Conservation (phyloP, 768 basidiomycete genomes). For the Tricholoma sp. region DNA sequence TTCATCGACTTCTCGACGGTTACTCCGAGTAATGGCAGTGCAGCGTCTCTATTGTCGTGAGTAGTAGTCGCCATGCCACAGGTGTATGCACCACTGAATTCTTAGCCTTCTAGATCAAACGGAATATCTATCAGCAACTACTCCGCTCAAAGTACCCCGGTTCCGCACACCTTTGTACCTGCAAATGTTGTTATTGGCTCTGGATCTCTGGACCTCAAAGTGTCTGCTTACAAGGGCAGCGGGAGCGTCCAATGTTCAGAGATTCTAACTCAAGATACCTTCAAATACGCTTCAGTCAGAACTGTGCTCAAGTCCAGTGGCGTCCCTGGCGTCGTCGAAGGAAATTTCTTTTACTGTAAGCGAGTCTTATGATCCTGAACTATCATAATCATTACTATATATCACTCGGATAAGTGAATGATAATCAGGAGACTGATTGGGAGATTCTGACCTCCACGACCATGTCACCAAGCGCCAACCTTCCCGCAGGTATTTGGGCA, state of each 20-base stretch:
- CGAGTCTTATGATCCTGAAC: background rate
- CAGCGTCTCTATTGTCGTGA: slow-evolving; percentile 20
- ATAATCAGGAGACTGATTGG: slow-evolving; percentile 19
- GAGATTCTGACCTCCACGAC: slow-evolving; percentile 32
- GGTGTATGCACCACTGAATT: background rate
- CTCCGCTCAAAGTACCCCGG: slow-evolving; percentile 11
- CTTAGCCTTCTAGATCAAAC: slow-evolving; percentile 10
- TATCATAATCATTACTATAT: background rate
- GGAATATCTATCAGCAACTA: slow-evolving; percentile 27
- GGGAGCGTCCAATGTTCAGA: slow-evolving; percentile 25
- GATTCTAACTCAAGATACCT: slow-evolving; percentile 21
- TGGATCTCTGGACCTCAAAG: slow-evolving; percentile 28
- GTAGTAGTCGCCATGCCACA: background rate
- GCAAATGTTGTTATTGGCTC: slow-evolving; percentile 25
- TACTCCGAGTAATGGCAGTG: slow-evolving; percentile 13
- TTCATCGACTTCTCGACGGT: slow-evolving; percentile 24
- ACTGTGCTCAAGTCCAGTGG: slow-evolving; percentile 30
- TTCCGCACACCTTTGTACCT: slow-evolving; percentile 22
- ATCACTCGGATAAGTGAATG: slow-evolving; percentile 16
- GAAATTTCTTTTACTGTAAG: slow-evolving; percentile 32
- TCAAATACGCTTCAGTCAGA: slow-evolving; percentile 30
- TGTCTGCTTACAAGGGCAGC: slow-evolving; percentile 24
- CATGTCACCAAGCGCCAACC: slow-evolving; percentile 16
- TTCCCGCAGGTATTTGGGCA: slow-evolving; percentile 32
- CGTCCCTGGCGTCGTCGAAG: slow-evolving; percentile 28